Evolutionary conservation across 805 yeast species (phyloP).

Genomic region (Hanseniaspora mollemarum): DNA sequence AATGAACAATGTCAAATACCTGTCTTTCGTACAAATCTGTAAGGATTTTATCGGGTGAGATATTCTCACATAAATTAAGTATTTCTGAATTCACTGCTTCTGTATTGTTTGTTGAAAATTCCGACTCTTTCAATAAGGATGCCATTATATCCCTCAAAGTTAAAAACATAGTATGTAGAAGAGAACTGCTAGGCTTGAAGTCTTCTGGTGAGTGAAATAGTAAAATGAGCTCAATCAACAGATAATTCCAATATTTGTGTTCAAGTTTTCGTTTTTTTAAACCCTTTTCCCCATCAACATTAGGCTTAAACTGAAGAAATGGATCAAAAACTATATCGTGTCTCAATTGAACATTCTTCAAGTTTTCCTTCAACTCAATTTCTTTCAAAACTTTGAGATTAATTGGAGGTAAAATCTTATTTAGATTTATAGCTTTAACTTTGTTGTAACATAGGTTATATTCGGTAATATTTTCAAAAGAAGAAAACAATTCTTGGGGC

Average conservation of each 20-base stretch:
- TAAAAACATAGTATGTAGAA: conserved; percentile 56
- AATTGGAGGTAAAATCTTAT: conserved; percentile 56
- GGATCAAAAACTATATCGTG: conserved; percentile 92
- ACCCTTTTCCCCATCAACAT: conserved; percentile 83
- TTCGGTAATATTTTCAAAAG: not conserved
- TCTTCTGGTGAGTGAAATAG: conserved; percentile 24
- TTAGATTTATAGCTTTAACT: conserved; percentile 2
- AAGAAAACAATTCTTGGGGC: not conserved
- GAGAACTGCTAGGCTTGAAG: conserved; percentile 27
- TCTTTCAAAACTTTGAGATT: conserved; percentile 71
- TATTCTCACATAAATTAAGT: not conserved
- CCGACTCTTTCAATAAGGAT: conserved; percentile 12
- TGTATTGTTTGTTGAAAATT: not conserved
- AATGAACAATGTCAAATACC: conserved; percentile 58
- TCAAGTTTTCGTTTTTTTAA: conserved; percentile 61
- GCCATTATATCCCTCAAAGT: conserved; percentile 48
- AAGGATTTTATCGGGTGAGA: conserved; percentile 24
- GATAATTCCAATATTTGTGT: conserved; percentile 74
- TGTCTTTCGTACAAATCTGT: conserved; percentile 63
- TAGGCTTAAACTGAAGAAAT: conserved; percentile 80
- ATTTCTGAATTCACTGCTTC: not conserved
- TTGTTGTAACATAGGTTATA: not conserved
- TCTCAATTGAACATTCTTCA: conserved; percentile 82
- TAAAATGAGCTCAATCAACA: conserved; percentile 51
- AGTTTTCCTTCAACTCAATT: conserved; percentile 75